Conservation (phyloP, 768 basidiomycete genomes). For the Cyathus striatus region DNA sequence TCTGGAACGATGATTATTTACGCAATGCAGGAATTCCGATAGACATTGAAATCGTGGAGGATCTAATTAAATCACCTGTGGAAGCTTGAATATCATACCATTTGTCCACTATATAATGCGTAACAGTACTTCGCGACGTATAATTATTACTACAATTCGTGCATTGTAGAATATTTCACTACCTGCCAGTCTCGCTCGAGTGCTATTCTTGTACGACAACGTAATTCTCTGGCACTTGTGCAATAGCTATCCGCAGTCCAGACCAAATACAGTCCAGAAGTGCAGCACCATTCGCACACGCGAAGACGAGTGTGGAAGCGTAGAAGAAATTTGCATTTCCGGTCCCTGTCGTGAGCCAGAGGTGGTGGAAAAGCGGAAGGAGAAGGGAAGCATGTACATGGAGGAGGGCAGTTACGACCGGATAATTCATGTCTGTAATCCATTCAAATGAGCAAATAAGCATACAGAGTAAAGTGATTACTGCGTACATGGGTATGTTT, state of each 20-base stretch:
- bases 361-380: conserved; percentile 84
- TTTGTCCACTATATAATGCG: neutral
- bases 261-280: conserved; percentile 81
- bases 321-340: conserved; percentile 99
- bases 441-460: conserved; percentile 1
- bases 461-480: conserved; percentile 1
- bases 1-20: conserved; percentile 52
- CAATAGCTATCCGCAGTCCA: conserved; percentile 72
- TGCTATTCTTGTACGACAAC: conserved; percentile 56
- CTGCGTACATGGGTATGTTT: conserved; percentile 72
- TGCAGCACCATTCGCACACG: conserved; percentile 80
- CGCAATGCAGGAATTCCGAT: conserved; percentile 38
- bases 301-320: conserved; percentile 91
- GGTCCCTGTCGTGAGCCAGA: conserved; percentile 89
- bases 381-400: conserved; percentile 82
- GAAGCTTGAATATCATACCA: conserved; percentile 7
- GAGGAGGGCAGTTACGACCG: conserved; percentile 77
- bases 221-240: conserved; percentile 45
- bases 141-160: too few relatives aligned
- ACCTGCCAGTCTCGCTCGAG: neutral
- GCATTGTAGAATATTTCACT: too few relatives aligned
- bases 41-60: conserved; percentile 34
- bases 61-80: conserved; percentile 25
- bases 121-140: too few relatives aligned
- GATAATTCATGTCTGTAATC: conserved; percentile 78